Conservation (phyloP, 768 basidiomycete genomes). For the Russula sp. region DNA sequence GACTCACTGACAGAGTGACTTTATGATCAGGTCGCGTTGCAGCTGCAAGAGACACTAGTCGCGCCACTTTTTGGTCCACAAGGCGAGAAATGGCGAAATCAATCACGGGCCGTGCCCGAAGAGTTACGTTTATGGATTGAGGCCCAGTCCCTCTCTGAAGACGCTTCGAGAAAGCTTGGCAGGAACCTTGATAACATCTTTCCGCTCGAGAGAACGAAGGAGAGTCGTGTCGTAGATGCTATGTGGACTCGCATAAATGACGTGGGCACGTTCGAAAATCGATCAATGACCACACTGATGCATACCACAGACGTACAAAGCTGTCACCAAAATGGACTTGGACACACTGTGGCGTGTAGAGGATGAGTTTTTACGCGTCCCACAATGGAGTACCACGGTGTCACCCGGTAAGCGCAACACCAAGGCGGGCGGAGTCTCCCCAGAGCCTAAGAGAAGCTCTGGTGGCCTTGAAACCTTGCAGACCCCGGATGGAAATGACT, state of each 20-base stretch:
- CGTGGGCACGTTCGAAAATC: constrained; percentile 40
- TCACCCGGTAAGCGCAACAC: constrained; percentile 33
- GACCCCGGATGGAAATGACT: constrained; percentile 49
- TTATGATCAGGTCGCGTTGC: constrained; percentile 53
- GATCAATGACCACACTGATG: constrained; percentile 13
- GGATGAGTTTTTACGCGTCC: constrained; percentile 23
- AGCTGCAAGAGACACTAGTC: constrained; percentile 64
- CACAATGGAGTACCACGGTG: constrained; percentile 35
- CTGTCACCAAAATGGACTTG: constrained; percentile 16
- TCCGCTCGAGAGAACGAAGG: constrained; percentile 58
- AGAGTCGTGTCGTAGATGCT: constrained; percentile 47
- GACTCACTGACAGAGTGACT: not conserved
- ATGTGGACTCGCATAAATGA: constrained; percentile 65
- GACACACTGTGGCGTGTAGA: constrained; percentile 25
- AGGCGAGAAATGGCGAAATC: constrained; percentile 51
- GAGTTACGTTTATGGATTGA: constrained; percentile 66
- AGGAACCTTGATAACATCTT: constrained; percentile 55
- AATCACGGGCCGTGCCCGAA: constrained; percentile 53
- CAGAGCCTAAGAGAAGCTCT: not conserved
- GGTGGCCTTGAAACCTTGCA: constrained; percentile 39
- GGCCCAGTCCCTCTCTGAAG: constrained; percentile 59
- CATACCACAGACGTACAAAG: constrained; percentile 18
- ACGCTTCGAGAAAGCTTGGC: constrained; percentile 50
- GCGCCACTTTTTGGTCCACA: constrained; percentile 56
- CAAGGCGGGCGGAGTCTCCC: constrained; percentile 25